A percentile compares a stretch with the other conserved stretches of the same genome.
Evolutionary conservation across 2,329 filamentous ascomycete genomes (phyloP).

Genomic region (Chaetomium strumarium): DNA sequence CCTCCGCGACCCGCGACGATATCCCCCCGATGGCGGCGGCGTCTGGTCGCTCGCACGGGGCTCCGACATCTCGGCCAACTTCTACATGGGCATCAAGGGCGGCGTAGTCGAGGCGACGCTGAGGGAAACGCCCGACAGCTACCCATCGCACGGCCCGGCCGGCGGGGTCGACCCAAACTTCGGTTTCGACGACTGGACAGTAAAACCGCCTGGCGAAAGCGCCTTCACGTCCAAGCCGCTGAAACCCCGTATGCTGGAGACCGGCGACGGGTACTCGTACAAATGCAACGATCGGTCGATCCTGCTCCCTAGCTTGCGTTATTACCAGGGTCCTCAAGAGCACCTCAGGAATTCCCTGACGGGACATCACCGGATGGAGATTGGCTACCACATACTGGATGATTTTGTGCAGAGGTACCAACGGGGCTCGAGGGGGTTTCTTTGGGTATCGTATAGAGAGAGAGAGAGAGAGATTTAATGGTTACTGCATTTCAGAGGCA

Average conservation of each 20-base stretch:
- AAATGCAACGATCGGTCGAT: constrained; percentile 20
- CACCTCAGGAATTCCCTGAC: not conserved
- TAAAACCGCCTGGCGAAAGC: not conserved
- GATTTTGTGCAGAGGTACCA: constrained; percentile 14
- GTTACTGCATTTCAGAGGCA: too few relatives aligned
- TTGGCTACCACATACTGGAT: constrained; percentile 18
- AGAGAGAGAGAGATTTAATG: too few relatives aligned
- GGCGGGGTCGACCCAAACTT: constrained; percentile 21
- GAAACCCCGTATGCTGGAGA: constrained; percentile 21
- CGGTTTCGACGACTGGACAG: constrained; percentile 18
- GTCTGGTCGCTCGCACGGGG: constrained; percentile 45
- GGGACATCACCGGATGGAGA: constrained; percentile 25
- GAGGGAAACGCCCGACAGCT: constrained; percentile 17
- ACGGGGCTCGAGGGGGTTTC: not conserved
- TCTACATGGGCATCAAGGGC: constrained; percentile 47
- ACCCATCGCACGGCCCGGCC: not conserved
- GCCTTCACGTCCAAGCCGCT: constrained; percentile 15
- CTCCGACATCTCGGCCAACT: constrained; percentile 40
- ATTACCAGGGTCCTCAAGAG: constrained; percentile 13
- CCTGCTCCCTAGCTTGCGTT: constrained; percentile 20
- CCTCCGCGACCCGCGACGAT: constrained; percentile 31
- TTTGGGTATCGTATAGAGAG: not conserved
- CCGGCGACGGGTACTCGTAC: constrained; percentile 20
- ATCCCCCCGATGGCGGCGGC: constrained; percentile 20
- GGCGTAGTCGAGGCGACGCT: constrained; percentile 40